Evolutionary conservation across 2,329 filamentous ascomycete genomes (phyloP), one percentile per base, ranked within the genome.

Genomic region (Sarocladium oryzae): DNA sequence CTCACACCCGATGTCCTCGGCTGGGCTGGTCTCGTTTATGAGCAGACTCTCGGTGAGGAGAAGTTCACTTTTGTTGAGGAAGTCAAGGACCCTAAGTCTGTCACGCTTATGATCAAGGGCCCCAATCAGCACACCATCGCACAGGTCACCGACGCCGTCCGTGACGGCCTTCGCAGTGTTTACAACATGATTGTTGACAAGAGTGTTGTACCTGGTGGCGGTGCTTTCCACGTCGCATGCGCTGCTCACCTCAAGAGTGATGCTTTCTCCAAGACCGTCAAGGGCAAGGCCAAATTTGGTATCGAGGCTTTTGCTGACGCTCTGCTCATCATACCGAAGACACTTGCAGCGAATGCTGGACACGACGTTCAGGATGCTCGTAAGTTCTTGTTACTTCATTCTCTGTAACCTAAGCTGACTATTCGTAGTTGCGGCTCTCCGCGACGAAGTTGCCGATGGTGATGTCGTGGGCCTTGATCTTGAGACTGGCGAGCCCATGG

Each of bases 121-220:
- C 93, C 93, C 56, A 99, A 99, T 71, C 78, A 85, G 64, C 93
- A 99, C 75, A 97, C 92, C 55, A 99, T 99, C 62, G 84, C 88
- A 13, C 93, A 99, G 71, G 90, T 99, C 64, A 95, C 90, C 58
- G 93, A 99, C 66, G 93, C 93, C 2, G 93, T 97, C 40, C 84
- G 93, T 51, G 93, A 99, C 66, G 93, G 93, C 56, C 79, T 99
- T 59, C 84, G 93, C 64, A 95, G 89, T 66, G 93, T 97, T 48
- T 97, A 96, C 81, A 99, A 99, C 77, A 96, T 95, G 78, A 97
- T 99, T 67, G 92, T 97, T n/a, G 93, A 99, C 68, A 84, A 86
- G 71, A 92, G 88, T 59, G 93, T 99, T 18, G 89, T 99, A 23
- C 93, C 93, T 1, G 93, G 93, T 53, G 93, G 84, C 53, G 93